Evolutionary conservation across 805 yeast genomes (phyloP), one percentile per base, ranked within the genome.

Genomic region (Metschnikowia drakensbergensis): DNA sequence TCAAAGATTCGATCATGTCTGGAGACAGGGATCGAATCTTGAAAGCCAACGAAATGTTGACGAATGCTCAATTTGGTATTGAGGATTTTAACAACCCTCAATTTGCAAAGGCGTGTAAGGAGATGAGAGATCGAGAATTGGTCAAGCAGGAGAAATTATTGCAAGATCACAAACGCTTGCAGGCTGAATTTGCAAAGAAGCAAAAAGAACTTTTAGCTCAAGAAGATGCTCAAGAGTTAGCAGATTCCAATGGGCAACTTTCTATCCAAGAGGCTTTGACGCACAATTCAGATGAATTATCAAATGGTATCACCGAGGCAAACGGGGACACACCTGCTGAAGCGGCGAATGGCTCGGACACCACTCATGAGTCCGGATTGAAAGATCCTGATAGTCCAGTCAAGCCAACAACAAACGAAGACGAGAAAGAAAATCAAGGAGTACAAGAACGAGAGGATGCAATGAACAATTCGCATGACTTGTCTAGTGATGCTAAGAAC

Each of bases 31-130:
- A 94, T 50, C 75, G 96, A 46, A 71, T 85, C 4, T 64, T 81
- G 53, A 80, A 79, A 60, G 96, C 98, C 0, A 86, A 92, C 48
- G 99, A 94, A 64, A 91, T 94, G 98, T 80, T 80, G 62, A 96
- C 97, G 9, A 91, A 94, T 68, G 96, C 96, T 0, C 96, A 90
- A 65, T 96, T 94, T 62, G 96, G 95, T 5, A 78, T 94, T 46
- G 99, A 94, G 58, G 99, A 94, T 54, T 82, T 91, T 56, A 81
- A 84, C 43, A 69, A 76, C 3, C 84, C 92, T 1, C 86, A 81
- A 33, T 84, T 94, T 48, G 61, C 85, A 25, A 77, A 78, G 37
- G 88, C 89, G 38, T 94, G 98, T 71, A 83, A 80, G 53, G 85
- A 81, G 17, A 72, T 91, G 61, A 76, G 84, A 50, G 72, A 69